Percentiles rank a stretch among this genome's conserved stretches.
phyloP scores from a whole-genome alignment of 768 basidiomycete genomes.

The Tricholoma flavovirens region DNA sequence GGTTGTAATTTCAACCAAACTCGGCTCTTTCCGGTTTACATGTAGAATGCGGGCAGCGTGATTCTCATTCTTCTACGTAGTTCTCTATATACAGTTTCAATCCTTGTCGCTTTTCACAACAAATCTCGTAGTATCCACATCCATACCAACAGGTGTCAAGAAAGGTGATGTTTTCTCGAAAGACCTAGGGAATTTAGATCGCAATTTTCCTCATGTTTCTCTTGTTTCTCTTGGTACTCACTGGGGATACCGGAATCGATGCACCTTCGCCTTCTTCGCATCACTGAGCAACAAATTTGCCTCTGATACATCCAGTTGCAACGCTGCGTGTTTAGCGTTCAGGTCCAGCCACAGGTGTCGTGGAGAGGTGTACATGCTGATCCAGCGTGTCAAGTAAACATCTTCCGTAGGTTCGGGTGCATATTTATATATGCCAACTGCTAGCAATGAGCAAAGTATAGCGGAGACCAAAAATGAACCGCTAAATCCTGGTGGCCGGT shows the following conservation, averaged over 20 bases:
- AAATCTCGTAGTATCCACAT: conserved; percentile 27
- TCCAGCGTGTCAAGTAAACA: conserved; percentile 60
- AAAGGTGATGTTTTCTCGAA: conserved; percentile 60
- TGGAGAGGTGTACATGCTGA: conserved; percentile 52
- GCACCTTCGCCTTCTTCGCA: conserved; percentile 43
- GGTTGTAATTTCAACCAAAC: conserved; percentile 13
- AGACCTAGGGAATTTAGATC: conserved; percentile 29
- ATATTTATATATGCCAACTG: conserved; percentile 58
- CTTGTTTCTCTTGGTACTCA: conserved; percentile 33
- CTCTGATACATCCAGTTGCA: conserved; percentile 38
- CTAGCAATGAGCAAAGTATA: conserved; percentile 42
- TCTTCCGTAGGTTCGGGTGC: conserved; percentile 59
- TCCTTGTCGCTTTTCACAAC: conserved; percentile 29
- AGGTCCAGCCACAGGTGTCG: conserved; percentile 47
- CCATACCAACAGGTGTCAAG: conserved; percentile 50
- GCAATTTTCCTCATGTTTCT: no score
- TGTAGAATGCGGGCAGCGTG: no score
- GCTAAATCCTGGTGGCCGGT: conserved; percentile 44
- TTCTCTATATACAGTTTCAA: conserved; percentile 2
- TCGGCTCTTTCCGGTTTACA: conserved; percentile 8
- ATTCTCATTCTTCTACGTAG: neutral
- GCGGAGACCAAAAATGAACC: conserved; percentile 66
- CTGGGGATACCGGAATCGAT: conserved; percentile 71
- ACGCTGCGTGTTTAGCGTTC: conserved; percentile 53
- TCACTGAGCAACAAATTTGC: conserved; percentile 37